These are phyloP conservation scores for Candida tetrigidarum DNA, from an alignment of 1,139 yeast species.

Conservation along the genomic window DNA sequence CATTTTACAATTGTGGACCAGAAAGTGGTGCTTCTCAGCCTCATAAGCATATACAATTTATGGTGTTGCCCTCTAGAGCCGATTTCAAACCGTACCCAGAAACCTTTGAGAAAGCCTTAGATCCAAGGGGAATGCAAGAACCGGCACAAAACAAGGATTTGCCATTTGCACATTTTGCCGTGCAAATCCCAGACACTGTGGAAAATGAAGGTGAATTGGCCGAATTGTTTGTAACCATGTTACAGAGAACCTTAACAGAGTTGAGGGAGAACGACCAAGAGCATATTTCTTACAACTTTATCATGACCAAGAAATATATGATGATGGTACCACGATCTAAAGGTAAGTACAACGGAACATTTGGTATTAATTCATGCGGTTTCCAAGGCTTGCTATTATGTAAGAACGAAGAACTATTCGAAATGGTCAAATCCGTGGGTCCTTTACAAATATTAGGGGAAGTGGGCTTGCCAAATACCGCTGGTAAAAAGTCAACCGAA, in stretches of 20 bases:
- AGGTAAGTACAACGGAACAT: constrained; percentile 38
- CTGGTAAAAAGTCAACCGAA: constrained; percentile 36
- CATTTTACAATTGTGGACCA: constrained; percentile 87
- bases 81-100: constrained; percentile 65
- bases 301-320: constrained; percentile 82
- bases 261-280: constrained; percentile 53
- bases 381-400: constrained; percentile 78
- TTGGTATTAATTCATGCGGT: constrained; percentile 83
- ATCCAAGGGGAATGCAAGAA: constrained; percentile 34
- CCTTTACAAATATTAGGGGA: constrained; percentile 53
- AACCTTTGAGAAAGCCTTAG: constrained; percentile 13
- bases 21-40: constrained; percentile 92
- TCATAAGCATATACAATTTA: constrained; percentile 89
- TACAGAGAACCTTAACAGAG: constrained; percentile 72
- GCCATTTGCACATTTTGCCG: constrained; percentile 84
- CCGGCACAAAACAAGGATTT: constrained; percentile 65
- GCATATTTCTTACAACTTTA: constrained; percentile 72
- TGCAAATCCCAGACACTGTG: constrained; percentile 57
- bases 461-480: constrained; percentile 68
- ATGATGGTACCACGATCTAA: constrained; percentile 80
- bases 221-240: constrained; percentile 67
- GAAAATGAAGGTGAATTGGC: constrained; percentile 55
- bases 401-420: constrained; percentile 59
- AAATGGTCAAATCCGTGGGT: constrained; percentile 45
- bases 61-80: constrained; percentile 61